Conservation (phyloP, 2,329 filamentous ascomycete species). For the Seiridium cupressi region DNA sequence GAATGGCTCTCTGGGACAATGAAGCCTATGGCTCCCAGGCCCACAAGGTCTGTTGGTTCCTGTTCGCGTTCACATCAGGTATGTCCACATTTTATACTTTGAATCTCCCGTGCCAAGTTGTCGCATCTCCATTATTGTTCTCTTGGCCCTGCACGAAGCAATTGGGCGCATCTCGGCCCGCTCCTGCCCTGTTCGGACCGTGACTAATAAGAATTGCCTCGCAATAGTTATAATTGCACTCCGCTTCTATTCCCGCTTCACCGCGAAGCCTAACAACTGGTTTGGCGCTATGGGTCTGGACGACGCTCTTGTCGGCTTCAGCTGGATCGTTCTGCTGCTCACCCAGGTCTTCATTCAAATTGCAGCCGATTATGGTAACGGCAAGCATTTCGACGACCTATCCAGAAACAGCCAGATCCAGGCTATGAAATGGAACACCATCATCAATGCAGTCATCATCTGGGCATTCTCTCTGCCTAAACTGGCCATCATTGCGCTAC, state of each 20-base stretch:
- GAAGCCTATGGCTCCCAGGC: background rate
- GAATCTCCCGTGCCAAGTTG: background rate
- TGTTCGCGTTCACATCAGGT: background rate
- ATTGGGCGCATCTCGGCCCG: too few species aligned
- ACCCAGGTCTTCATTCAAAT: slow-evolving; percentile 1
- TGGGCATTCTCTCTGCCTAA: slow-evolving; percentile 6
- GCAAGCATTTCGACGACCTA: background rate
- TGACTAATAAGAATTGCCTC: too few species aligned
- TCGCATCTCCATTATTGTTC: background rate
- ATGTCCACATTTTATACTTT: background rate
- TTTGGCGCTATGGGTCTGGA: slow-evolving; percentile 4
- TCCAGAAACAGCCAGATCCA: background rate
- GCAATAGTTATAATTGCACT: background rate
- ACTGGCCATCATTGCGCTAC: slow-evolving; percentile 2
- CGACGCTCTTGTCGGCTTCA: background rate
- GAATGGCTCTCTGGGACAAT: slow-evolving; percentile 1
- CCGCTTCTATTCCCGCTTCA: slow-evolving; percentile 1
- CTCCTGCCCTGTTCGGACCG: too few species aligned
- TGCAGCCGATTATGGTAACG: background rate
- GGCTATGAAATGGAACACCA: slow-evolving; percentile 3
- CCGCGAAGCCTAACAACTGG: background rate
- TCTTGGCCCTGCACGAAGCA: background rate
- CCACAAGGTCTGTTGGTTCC: background rate
- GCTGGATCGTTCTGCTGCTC: slow-evolving; percentile 1
- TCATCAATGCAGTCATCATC: slow-evolving; percentile 4